Evolutionary conservation across 768 basidiomycete genomes (phyloP).

Genomic region (Cystofilobasidium macerans): DNA sequence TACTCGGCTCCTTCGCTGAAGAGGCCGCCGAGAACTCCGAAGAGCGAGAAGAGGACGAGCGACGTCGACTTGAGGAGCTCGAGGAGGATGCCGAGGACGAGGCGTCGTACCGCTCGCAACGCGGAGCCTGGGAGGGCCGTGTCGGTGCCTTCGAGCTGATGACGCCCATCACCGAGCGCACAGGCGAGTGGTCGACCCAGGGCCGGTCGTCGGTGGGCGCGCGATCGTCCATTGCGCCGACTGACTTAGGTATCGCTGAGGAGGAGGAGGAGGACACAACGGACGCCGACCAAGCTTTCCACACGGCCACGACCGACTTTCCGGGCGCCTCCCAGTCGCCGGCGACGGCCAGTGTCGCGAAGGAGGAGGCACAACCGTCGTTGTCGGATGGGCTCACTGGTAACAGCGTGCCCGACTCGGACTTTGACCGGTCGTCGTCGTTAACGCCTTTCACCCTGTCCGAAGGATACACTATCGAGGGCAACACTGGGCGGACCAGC

Average conservation of each 20-base stretch:
- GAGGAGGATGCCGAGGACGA: slow-evolving; percentile 24
- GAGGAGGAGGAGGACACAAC: slow-evolving; percentile 35
- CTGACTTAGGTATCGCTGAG: slow-evolving; percentile 16
- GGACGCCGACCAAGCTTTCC: slow-evolving; percentile 13
- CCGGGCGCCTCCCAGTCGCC: not conserved
- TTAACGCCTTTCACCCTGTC: slow-evolving; percentile 30
- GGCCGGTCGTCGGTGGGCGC: slow-evolving; percentile 40
- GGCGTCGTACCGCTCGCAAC: slow-evolving; percentile 24
- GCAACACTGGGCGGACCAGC: slow-evolving; percentile 31
- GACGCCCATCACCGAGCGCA: slow-evolving; percentile 96
- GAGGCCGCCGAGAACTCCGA: slow-evolving; percentile 28
- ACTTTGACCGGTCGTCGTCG: slow-evolving; percentile 28
- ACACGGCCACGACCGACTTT: not conserved
- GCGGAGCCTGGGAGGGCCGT: slow-evolving; percentile 27
- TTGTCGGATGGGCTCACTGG: not conserved
- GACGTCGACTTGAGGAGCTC: not conserved
- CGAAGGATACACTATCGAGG: slow-evolving; percentile 38
- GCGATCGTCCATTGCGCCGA: slow-evolving; percentile 21
- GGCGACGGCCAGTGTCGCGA: not conserved
- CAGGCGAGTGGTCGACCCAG: slow-evolving; percentile 67
- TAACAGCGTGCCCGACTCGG: slow-evolving; percentile 10
- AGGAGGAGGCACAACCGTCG: not conserved
- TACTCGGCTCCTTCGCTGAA: slow-evolving; percentile 24
- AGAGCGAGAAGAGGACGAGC: slow-evolving; percentile 7
- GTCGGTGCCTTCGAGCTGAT: slow-evolving; percentile 62